Evolutionary conservation across 2,329 filamentous ascomycete species (phyloP).

Genomic region (Drechslera avenae): DNA sequence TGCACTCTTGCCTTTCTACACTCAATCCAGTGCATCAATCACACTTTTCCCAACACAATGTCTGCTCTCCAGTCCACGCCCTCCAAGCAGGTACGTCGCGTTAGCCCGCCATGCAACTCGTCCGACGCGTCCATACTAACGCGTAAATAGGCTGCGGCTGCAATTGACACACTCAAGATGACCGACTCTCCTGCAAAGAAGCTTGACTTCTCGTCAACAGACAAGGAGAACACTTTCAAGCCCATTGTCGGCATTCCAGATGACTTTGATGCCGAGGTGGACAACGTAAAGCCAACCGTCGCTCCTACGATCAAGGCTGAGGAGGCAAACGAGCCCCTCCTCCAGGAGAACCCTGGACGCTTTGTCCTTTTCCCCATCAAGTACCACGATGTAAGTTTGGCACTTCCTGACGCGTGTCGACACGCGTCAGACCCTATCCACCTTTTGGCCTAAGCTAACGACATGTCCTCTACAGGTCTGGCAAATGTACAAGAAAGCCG

Average conservation of each 20-base stretch:
- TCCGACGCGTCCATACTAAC: slow-evolving; percentile 47
- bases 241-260: slow-evolving; percentile 58
- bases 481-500: slow-evolving; percentile 99
- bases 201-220: slow-evolving; percentile 71
- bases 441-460: slow-evolving; percentile 35
- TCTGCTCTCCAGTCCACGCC: slow-evolving; percentile 72
- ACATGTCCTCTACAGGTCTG: slow-evolving; percentile 71
- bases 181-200: slow-evolving; percentile 87
- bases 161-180: slow-evolving; percentile 88
- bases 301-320: slow-evolving; percentile 63
- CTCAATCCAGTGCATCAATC: slow-evolving; percentile 12
- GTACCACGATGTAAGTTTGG: slow-evolving; percentile 87
- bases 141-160: slow-evolving; percentile 73
- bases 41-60: slow-evolving; percentile 60
- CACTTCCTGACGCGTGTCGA: slow-evolving; percentile 47
- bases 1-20: slow-evolving; percentile 19
- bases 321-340: slow-evolving; percentile 84
- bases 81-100: slow-evolving; percentile 68
- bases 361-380: slow-evolving; percentile 99
- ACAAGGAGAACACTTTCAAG: slow-evolving; percentile 83
- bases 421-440: slow-evolving; percentile 63
- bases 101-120: slow-evolving; percentile 31
- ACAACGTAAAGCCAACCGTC: slow-evolving; percentile 57
- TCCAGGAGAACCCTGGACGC: slow-evolving; percentile 92
- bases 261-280: slow-evolving; percentile 47